A percentile compares a stretch with the other conserved stretches of the same genome.
phyloP scores from a whole-genome alignment of 768 basidiomycete species.

The Tulasnella sp. region DNA sequence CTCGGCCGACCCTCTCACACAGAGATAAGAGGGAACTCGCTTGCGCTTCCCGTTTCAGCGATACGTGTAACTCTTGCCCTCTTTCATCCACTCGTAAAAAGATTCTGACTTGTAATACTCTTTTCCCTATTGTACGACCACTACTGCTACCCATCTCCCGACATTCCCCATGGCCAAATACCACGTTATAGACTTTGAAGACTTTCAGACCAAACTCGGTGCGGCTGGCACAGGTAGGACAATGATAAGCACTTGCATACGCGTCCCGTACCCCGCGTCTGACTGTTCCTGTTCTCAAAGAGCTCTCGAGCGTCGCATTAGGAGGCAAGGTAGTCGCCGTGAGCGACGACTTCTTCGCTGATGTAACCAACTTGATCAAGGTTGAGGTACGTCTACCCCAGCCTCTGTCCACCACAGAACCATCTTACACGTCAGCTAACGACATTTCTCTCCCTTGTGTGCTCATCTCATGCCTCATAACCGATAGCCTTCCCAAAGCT shows the following conservation, averaged over 20 bases:
- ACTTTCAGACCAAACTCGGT: slow-evolving; percentile 15
- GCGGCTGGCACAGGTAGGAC: slow-evolving; percentile 20
- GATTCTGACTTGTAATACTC: neutral
- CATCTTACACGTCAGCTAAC: slow-evolving; percentile 7
- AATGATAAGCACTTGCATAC: slow-evolving; percentile 12
- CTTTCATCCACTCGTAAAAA: neutral
- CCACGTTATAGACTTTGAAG: slow-evolving; percentile 9
- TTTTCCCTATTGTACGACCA: neutral
- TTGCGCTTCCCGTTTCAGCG: neutral
- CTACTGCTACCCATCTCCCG: neutral
- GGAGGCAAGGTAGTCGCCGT: slow-evolving; percentile 71
- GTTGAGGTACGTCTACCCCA: slow-evolving; percentile 57
- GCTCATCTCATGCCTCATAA: neutral
- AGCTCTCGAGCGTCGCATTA: slow-evolving; percentile 81
- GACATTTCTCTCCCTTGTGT: neutral
- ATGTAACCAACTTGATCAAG: slow-evolving; percentile 74
- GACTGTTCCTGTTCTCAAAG: slow-evolving; percentile 43
- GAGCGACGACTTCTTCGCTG: slow-evolving; percentile 96
- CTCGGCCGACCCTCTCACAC: neutral
- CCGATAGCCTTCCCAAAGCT: slow-evolving; percentile 69
- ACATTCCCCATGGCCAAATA: slow-evolving; percentile 19
- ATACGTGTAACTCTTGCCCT: neutral
- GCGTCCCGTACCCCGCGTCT: neutral
- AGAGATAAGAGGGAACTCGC: neutral
- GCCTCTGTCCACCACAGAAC: neutral